Percentiles rank a stretch among this genome's conserved stretches.
Evolutionary conservation across 257 asterid species (phyloP).

Genomic region (Salvia rosmarinus): DNA sequence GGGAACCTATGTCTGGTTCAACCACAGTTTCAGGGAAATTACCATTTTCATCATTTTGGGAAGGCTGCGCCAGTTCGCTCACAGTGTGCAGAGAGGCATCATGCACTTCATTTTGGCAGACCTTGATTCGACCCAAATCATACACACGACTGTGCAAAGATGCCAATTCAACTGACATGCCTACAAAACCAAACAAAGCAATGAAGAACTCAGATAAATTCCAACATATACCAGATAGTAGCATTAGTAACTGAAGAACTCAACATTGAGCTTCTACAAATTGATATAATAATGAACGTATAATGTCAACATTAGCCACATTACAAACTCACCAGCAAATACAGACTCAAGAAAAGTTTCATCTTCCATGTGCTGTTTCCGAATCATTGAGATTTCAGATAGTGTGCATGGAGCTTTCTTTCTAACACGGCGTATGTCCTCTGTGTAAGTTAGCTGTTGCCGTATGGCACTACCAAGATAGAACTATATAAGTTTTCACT

Average conservation of each 20-base stretch:
- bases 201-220: background rate
- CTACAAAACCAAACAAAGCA: constrained; percentile 47
- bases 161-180: constrained; percentile 62
- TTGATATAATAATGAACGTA: constrained; percentile 15
- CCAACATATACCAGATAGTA: background rate
- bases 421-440: constrained; percentile 81
- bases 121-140: constrained; percentile 61
- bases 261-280: background rate
- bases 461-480: constrained; percentile 68
- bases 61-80: constrained; percentile 37
- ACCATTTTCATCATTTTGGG: constrained; percentile 42
- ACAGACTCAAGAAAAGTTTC: constrained; percentile 64
- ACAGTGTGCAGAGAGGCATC: constrained; percentile 43
- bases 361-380: constrained; percentile 70
- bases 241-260: background rate
- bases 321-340: constrained; percentile 61
- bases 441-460: constrained; percentile 70
- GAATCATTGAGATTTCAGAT: constrained; percentile 71
- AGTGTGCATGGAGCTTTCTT: constrained; percentile 95
- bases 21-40: constrained; percentile 32
- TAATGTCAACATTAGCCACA: constrained; percentile 28
- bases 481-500: constrained; percentile 19
- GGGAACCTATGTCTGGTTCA: constrained; percentile 32
- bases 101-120: constrained; percentile 49
- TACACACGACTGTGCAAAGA: constrained; percentile 55